phyloP scores from a whole-genome alignment of 2,329 filamentous ascomycete genomes.

The Cyclaneusma minus region DNA sequence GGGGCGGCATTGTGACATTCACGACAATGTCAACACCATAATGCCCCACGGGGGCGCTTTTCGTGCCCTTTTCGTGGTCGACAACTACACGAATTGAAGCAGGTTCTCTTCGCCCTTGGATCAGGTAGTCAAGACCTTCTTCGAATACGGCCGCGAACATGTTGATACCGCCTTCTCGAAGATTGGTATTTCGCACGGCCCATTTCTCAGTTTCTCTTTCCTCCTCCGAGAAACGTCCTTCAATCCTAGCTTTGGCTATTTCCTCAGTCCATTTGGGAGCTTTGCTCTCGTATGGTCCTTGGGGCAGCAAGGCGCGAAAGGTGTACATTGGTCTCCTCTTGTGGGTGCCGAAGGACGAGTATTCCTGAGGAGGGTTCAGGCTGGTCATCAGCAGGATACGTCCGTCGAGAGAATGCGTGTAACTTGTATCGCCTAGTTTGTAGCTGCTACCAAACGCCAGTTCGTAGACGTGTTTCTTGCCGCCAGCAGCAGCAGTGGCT shows the following conservation, averaged over 20 bases:
- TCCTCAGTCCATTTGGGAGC: conserved; percentile 70
- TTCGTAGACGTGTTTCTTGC: conserved; percentile 44
- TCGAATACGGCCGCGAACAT: conserved; percentile 58
- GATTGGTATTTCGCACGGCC: conserved; percentile 58
- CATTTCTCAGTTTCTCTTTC: conserved; percentile 71
- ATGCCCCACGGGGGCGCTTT: conserved; percentile 48
- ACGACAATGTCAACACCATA: conserved; percentile 59
- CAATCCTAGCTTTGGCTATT: conserved; percentile 69
- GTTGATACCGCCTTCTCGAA: conserved; percentile 42
- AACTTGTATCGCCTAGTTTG: conserved; percentile 51
- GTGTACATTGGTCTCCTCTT: conserved; percentile 35
- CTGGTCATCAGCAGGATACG: conserved; percentile 54
- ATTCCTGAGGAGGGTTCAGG: conserved; percentile 38
- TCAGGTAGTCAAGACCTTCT: conserved; percentile 44
- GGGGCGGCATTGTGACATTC: conserved; percentile 36
- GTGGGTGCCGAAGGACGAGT: conserved; percentile 37
- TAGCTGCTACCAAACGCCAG: conserved; percentile 64
- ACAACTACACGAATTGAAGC: conserved; percentile 59
- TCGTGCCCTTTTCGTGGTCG: conserved; percentile 51
- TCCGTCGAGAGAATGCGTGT: conserved; percentile 54
- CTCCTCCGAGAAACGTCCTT: conserved; percentile 68
- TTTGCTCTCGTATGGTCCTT: conserved; percentile 64
- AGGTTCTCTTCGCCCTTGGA: conserved; percentile 50
- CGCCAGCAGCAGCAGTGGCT: conserved; percentile 47
- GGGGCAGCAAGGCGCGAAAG: conserved; percentile 54